A percentile compares a stretch with the other conserved stretches of the same genome.
These are phyloP conservation scores for Tephrocybe rancida DNA, from an alignment of 768 basidiomycete species.

Conservation along the genomic window DNA sequence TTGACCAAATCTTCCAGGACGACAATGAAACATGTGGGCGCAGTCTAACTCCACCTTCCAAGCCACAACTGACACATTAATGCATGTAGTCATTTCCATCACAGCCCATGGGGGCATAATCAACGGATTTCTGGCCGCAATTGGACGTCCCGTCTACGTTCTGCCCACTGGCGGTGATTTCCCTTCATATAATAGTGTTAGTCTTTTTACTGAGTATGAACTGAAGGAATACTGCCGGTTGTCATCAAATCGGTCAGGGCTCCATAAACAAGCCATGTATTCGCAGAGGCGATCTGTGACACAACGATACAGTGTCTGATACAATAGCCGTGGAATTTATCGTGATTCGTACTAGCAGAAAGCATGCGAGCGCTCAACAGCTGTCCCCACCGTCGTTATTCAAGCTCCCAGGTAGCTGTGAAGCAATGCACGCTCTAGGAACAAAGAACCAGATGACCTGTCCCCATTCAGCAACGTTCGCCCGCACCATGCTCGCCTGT, in stretches of 20 bases:
- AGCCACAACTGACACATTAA: too few relatives aligned
- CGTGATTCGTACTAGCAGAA: too few relatives aligned
- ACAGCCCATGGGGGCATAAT: slow-evolving; percentile 71
- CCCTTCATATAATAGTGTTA: neutral
- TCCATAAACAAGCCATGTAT: too few relatives aligned
- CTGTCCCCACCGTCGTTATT: slow-evolving; percentile 26
- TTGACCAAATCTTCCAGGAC: slow-evolving; percentile 58
- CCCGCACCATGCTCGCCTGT: slow-evolving; percentile 25
- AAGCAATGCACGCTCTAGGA: slow-evolving; percentile 25
- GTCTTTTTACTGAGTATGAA: neutral
- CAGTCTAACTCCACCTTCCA: too few relatives aligned
- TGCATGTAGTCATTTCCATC: slow-evolving; percentile 71
- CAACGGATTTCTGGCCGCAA: slow-evolving; percentile 50
- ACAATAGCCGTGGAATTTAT: too few relatives aligned
- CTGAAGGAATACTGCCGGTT: slow-evolving; percentile 23
- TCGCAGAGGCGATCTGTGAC: too few relatives aligned
- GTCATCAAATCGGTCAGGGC: slow-evolving; percentile 18
- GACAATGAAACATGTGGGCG: slow-evolving; percentile 49
- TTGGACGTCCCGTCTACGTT: slow-evolving; percentile 43
- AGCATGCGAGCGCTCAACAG: slow-evolving; percentile 14
- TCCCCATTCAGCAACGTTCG: slow-evolving; percentile 25
- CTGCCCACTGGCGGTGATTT: slow-evolving; percentile 67
- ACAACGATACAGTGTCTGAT: too few relatives aligned
- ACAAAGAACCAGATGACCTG: slow-evolving; percentile 30
- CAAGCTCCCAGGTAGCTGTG: slow-evolving; percentile 22